Conservation (phyloP, 2,329 filamentous ascomycete species). For the Trichophyton verrucosum region DNA sequence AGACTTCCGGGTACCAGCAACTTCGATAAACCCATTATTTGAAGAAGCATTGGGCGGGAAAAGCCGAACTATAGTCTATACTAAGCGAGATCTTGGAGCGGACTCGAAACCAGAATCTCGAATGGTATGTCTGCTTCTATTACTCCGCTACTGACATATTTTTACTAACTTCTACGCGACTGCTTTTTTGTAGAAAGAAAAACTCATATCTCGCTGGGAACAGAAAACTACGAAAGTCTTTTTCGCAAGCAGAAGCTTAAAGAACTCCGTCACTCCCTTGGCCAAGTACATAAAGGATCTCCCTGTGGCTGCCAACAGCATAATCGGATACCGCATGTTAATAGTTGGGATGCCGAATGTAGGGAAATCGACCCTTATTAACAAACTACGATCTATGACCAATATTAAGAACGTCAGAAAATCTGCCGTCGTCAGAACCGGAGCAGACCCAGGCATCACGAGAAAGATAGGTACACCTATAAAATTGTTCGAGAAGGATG, state of each 20-base stretch:
- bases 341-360: slow-evolving; percentile 97
- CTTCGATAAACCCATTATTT: slow-evolving; percentile 80
- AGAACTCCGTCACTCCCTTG: slow-evolving; percentile 22
- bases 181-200: slow-evolving; percentile 19
- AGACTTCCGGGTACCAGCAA: slow-evolving; percentile 80
- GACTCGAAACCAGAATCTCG: slow-evolving; percentile 29
- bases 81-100: slow-evolving; percentile 66
- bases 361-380: slow-evolving; percentile 90
- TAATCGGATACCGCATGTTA: slow-evolving; percentile 75
- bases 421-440: slow-evolving; percentile 66
- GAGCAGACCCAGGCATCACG: slow-evolving; percentile 79
- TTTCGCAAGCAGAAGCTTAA: slow-evolving; percentile 23
- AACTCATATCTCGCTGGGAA: slow-evolving; percentile 25
- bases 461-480: slow-evolving; percentile 72
- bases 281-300: slow-evolving; percentile 21
- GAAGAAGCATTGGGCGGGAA: slow-evolving; percentile 62
- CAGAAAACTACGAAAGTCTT: slow-evolving; percentile 22
- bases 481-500: slow-evolving; percentile 55
- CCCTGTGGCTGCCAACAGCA: slow-evolving; percentile 11
- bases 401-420: slow-evolving; percentile 30
- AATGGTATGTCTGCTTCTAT: slow-evolving; percentile 23
- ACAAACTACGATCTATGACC: slow-evolving; percentile 53
- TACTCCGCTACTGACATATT: neutral
- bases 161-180: neutral
- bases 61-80: slow-evolving; percentile 75